Base-by-base conservation (phyloP, 441 rosid genomes). In the Dalechampia spathulata region DNA sequence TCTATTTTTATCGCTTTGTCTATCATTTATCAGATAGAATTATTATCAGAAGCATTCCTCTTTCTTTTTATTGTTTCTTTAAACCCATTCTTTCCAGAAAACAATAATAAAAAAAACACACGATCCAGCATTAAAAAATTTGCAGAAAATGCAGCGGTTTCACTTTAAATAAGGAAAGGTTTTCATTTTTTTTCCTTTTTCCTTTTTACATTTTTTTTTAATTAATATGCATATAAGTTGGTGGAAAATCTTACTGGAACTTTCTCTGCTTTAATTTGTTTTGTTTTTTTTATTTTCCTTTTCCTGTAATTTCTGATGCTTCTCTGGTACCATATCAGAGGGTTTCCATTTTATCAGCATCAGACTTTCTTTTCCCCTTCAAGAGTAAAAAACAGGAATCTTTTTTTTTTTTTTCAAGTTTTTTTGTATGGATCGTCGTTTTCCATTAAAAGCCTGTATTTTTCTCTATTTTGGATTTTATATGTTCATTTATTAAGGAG, bases 281-380 rank as follows among this genome's bases (percentile, higher is more conserved):
- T 37, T 45, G 28, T 52, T 0, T 7, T 22, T 53, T 1, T 36
- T 1, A 52, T 34, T 10, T 58, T 46, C 32, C 50, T 32, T 10
- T 58, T 46, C 32, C 50, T 32, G 25, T 2, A 8, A 45, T 42
- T 30, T 44, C 36, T 15, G 53, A 40, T 27, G 26, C 0, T 4
- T 16, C 6, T 52, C 16, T 44, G 45, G 51, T 52, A 44, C 58
- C 0, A 10, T 10, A 27, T 13, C 44, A 36, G 37, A 53, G n/a
- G n/a, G 46, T 38, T 62, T 52, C 66, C 37, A 45, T 44, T 62
- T 49, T 60, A 60, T 49, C 54, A 19, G 38, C 65, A 43, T 57
- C 42, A n/a, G 26, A 17, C 22, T 40, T 62, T 20, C 13, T 16
- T 27, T 51, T 37, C 19, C 28, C 9, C 54, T 30, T 25, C 0